These are phyloP conservation scores for Phytophthora hibernalis DNA, from an alignment of 352 stramenopile species.

Conservation along the genomic window DNA sequence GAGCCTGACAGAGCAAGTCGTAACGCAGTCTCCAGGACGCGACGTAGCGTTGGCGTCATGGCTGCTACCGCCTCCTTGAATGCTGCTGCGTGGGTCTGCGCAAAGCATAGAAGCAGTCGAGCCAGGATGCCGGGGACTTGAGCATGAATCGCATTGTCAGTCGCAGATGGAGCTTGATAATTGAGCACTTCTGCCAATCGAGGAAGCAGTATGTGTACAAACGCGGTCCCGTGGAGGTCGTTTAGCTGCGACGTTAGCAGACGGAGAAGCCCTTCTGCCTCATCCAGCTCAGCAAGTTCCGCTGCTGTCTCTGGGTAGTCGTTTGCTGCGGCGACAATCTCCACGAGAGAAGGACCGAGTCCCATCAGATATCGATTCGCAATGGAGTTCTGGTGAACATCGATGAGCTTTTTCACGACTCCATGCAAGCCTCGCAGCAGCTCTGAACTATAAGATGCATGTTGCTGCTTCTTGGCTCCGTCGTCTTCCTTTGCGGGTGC, in stretches of 20 bases:
- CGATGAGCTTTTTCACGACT: slow-evolving; percentile 56
- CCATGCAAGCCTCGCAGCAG: slow-evolving; percentile 45
- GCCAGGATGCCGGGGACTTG: slow-evolving; percentile 42
- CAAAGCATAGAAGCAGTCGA: slow-evolving; percentile 57
- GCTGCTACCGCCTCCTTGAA: slow-evolving; percentile 63
- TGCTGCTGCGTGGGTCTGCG: slow-evolving; percentile 52
- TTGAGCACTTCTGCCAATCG: slow-evolving; percentile 53
- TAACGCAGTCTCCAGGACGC: slow-evolving; percentile 51
- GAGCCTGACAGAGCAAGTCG: slow-evolving; percentile 52
- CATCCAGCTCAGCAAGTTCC: slow-evolving; percentile 46
- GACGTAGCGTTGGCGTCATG: slow-evolving; percentile 46
- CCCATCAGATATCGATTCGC: slow-evolving; percentile 55
- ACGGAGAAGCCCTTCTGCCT: slow-evolving; percentile 56
- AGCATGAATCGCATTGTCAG: slow-evolving; percentile 18
- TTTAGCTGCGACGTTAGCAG: slow-evolving; percentile 57
- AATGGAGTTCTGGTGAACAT: slow-evolving; percentile 42
- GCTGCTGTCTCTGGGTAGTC: slow-evolving; percentile 31
- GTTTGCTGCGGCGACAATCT: slow-evolving; percentile 31
- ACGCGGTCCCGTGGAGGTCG: slow-evolving; percentile 49
- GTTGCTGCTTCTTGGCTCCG: slow-evolving; percentile 25
- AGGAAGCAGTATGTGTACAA: slow-evolving; percentile 70
- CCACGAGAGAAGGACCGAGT: slow-evolving; percentile 50
- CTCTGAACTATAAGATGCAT: slow-evolving; percentile 29
- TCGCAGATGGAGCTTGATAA: slow-evolving; percentile 12
- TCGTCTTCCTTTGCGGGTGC: slow-evolving; percentile 14